phyloP scores from a whole-genome alignment of 495 filamentous ascomycete genomes.

The Neurospora pannonica region DNA sequence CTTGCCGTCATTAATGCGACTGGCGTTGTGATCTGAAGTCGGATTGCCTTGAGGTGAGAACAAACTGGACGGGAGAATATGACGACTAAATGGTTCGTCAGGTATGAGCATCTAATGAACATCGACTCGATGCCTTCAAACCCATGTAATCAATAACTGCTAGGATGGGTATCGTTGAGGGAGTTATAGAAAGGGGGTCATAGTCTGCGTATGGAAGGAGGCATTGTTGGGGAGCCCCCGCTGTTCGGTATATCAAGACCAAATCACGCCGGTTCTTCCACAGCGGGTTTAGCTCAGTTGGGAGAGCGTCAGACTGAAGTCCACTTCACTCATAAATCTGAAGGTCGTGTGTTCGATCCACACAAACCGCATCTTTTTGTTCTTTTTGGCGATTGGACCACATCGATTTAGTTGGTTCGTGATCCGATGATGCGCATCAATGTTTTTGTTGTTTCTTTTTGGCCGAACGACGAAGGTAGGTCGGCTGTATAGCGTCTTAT shows the following conservation, averaged over 20 bases:
- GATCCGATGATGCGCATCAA: neutral
- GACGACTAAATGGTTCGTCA: neutral
- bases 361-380: neutral
- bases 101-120: neutral
- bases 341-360: neutral
- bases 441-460: neutral
- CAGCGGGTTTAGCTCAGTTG: neutral
- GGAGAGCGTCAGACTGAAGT: neutral
- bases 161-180: neutral
- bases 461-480: neutral
- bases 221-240: fast-evolving
- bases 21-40: neutral
- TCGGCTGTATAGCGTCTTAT: neutral
- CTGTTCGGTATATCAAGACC: neutral
- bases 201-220: neutral
- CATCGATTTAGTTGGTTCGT: neutral
- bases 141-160: fast-evolving
- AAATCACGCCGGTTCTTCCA: fast-evolving
- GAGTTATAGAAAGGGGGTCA: neutral
- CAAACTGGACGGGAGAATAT: neutral
- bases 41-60: neutral
- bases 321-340: neutral
- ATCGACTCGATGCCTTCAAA: neutral
- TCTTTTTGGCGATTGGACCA: neutral
- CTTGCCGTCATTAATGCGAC: neutral